Evolutionary conservation across 306 rosid species (phyloP), one percentile per base, ranked within the genome.

Genomic region (Prinsepia uniflora): DNA sequence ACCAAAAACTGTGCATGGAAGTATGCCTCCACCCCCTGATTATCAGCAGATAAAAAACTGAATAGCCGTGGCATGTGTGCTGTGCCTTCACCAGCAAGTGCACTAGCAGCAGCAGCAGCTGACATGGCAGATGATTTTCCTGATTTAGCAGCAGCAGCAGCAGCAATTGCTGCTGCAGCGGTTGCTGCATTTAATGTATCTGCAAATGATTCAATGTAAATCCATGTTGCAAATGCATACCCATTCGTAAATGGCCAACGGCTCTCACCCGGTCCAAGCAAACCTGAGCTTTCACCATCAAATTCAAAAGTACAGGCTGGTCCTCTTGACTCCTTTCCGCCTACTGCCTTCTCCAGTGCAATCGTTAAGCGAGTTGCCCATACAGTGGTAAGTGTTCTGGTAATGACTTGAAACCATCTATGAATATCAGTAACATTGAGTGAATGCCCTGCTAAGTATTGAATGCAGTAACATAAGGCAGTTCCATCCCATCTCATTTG

Each of bases 91-190:
- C 97, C 99, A 58, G 97, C 95, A 68, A 94, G 99, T 45, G 97
- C 99, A 81, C 99, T 91, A 71, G 99, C 99, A 58, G 99, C 99
- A 13, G 99, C 99, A 44, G 99, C 99, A 79, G 99, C 97, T 36
- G 99, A 91, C 96, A 94, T 86, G 63, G 97, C 99, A 53, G 99
- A 94, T 19, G 99, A 89, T 80, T 90, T 94, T 68, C 99, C 99
- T 4, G 99, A 91, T 76, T 79, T 94, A 15, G 96, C 99, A 1
- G 96, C 92, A 46, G 95, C 97, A 44, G 99, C 97, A 36, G 97
- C 97, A 60, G 99, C 99, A 79, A 94, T 94, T 56, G 99, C 99
- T 65, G 99, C 99, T 42, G 99, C 99, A 68, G 96, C 99, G 39
- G 99, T 94, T 63, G 99, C 99, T 66, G 97, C 84, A 77, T 89